Evolutionary conservation across 2,329 filamentous ascomycete genomes (phyloP), one percentile per base, ranked within the genome.

Genomic region (Colletotrichum camelliae): DNA sequence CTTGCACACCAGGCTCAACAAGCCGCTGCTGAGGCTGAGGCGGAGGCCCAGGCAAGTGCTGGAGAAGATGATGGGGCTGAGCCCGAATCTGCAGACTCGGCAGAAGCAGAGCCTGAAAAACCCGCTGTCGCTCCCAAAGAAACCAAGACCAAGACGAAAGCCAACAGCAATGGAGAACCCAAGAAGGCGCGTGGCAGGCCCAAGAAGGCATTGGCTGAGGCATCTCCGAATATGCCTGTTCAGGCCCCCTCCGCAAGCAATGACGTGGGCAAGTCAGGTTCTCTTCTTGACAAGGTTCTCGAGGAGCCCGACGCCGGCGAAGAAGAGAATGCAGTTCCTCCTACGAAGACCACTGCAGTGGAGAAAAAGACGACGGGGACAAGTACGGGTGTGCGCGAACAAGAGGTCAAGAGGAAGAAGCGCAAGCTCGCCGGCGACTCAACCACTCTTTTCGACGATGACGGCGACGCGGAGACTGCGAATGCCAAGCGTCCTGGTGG

Each of bases 381-480:
- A 79, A 79, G 80, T 29, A 69, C 69, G 24, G 78, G 80, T 62
- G 81, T 78, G 85, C 80, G 82, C 82, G 81, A 72, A 68, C 81
- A 72, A 74, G 86, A 89, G 77, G 86, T 83, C 8, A 90, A 88
- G 83, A 93, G 91, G 82, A 95, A 93, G 88, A 96, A 94, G 87
- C 91, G 94, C 77, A 96, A 95, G 84, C 85, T 95, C 7, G 87
- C 94, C 2, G 92, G 93, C 5, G 86, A 85, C 27, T 88, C 89
- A 27, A 91, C 90, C 64, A 94, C 92, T 4, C 82, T 97, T 7
- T 95, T 96, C 10, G 93, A 93, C 6, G 93, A 94, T 10, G 89
- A 88, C 7, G 91, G 84, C 13, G 91, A 91, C 75, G 85, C 33
- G 18, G 64, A 66, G 39, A 58, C 70, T 65, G 33, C 68, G 8